Evolutionary conservation across 1,139 yeast species (phyloP).

Genomic region (Suhomyces bolitotheri): DNA sequence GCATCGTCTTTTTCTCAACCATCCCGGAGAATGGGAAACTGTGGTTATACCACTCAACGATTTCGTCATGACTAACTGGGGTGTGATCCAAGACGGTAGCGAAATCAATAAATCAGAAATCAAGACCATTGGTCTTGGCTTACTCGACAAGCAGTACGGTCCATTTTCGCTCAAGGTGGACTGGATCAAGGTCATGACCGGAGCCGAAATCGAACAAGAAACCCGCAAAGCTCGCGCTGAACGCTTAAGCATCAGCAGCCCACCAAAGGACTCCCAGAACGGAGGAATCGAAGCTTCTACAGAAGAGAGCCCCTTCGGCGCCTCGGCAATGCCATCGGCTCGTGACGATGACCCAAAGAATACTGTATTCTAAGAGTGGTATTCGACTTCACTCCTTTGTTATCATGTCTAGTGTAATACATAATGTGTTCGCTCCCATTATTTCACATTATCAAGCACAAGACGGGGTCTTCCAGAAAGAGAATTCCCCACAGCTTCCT

Average conservation of each 20-base stretch:
- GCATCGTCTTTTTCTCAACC: slow-evolving; percentile 71
- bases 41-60: slow-evolving; percentile 75
- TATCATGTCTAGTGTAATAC: too few relatives aligned
- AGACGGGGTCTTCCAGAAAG: too few relatives aligned
- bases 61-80: slow-evolving; percentile 82
- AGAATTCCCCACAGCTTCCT: slow-evolving; percentile 4
- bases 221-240: slow-evolving; percentile 35
- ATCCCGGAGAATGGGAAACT: slow-evolving; percentile 83
- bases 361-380: slow-evolving; percentile 30
- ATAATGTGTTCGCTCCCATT: too few relatives aligned
- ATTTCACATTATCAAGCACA: too few relatives aligned
- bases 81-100: slow-evolving; percentile 68
- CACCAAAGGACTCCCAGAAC: slow-evolving; percentile 13
- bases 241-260: slow-evolving; percentile 21
- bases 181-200: slow-evolving; percentile 71
- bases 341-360: slow-evolving; percentile 33
- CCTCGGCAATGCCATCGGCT: slow-evolving; percentile 19
- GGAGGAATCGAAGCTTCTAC: slow-evolving; percentile 20
- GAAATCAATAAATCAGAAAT: slow-evolving; percentile 64
- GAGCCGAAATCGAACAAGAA: slow-evolving; percentile 47
- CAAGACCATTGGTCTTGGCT: slow-evolving; percentile 76
- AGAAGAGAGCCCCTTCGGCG: slow-evolving; percentile 24
- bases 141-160: slow-evolving; percentile 78
- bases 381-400: too few relatives aligned
- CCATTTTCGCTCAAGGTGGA: slow-evolving; percentile 71